These are phyloP conservation scores for Radiomyces spectabilis DNA, from an alignment of 192 early-diverging fungal genomes.

Conservation along the genomic window DNA sequence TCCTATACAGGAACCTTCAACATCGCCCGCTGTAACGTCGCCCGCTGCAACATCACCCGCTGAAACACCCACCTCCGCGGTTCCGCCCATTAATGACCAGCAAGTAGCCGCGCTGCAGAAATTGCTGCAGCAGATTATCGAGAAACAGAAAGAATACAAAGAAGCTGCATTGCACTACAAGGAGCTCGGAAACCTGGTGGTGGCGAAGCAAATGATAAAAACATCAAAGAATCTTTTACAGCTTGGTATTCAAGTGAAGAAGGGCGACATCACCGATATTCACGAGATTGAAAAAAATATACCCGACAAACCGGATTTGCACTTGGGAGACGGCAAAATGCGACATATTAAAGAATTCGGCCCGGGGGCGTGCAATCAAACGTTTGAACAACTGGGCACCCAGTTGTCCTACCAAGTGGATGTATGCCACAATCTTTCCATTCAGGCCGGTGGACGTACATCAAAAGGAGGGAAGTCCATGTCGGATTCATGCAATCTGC, in stretches of 20 bases:
- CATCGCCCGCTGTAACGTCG: not conserved
- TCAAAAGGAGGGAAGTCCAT: not conserved
- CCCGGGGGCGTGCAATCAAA: not conserved
- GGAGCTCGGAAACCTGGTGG: conserved; percentile 31
- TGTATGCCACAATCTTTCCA: conserved; percentile 22
- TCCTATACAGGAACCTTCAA: not conserved
- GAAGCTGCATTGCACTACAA: conserved; percentile 49
- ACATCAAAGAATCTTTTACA: conserved; percentile 39
- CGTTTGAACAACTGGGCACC: conserved; percentile 8
- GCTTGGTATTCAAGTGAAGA: conserved; percentile 21
- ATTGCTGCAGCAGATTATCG: conserved; percentile 18
- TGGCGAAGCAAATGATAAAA: conserved; percentile 43
- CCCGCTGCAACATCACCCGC: not conserved
- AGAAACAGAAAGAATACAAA: conserved; percentile 50
- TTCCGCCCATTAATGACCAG: not conserved
- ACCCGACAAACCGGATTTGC: conserved; percentile 16
- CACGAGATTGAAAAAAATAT: not conserved
- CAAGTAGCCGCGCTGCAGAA: conserved; percentile 4
- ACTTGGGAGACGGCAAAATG: conserved; percentile 20
- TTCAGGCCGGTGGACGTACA: conserved; percentile 15
- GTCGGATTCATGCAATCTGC: too few species aligned
- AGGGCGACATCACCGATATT: conserved; percentile 13
- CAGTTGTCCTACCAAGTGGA: conserved; percentile 23
- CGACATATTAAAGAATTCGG: not conserved
- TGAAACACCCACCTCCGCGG: too few species aligned